Conservation (phyloP, 805 yeast genomes). For the Saccharomyces paradoxus region DNA sequence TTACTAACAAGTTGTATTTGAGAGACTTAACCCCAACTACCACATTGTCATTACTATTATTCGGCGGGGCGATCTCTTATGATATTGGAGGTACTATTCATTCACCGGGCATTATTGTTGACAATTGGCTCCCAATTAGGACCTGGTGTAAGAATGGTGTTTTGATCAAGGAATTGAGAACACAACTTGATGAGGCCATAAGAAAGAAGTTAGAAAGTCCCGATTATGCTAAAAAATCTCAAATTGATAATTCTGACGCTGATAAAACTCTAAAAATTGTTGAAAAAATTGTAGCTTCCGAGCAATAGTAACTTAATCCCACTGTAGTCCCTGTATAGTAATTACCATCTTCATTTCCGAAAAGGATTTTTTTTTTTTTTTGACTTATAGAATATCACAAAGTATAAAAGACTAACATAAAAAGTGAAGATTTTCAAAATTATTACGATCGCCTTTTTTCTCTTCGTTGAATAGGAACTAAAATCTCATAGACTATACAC, state of each 20-base stretch:
- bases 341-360: background rate
- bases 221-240: conserved; percentile 17
- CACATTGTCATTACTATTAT: conserved; percentile 61
- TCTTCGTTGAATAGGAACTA: background rate
- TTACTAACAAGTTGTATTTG: conserved; percentile 60
- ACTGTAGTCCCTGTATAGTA: background rate
- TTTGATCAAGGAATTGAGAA: conserved; percentile 60
- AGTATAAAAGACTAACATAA: background rate
- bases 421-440: background rate
- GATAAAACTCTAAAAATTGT: conserved; percentile 35
- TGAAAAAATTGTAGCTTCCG: conserved; percentile 30
- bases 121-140: conserved; percentile 80
- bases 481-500: background rate
- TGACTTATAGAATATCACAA: background rate
- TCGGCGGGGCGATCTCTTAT: conserved; percentile 67
- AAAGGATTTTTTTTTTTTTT: too few species aligned
- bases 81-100: conserved; percentile 43
- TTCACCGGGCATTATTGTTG: conserved; percentile 79
- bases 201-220: conserved; percentile 53
- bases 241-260: conserved; percentile 17
- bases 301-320: conserved; percentile 1
- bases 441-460: background rate
- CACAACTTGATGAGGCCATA: conserved; percentile 58
- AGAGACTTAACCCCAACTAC: conserved; percentile 76
- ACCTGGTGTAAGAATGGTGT: conserved; percentile 96